Evolutionary conservation across 2,329 filamentous ascomycete species (phyloP).

Genomic region (Nigrospora sphaerica): DNA sequence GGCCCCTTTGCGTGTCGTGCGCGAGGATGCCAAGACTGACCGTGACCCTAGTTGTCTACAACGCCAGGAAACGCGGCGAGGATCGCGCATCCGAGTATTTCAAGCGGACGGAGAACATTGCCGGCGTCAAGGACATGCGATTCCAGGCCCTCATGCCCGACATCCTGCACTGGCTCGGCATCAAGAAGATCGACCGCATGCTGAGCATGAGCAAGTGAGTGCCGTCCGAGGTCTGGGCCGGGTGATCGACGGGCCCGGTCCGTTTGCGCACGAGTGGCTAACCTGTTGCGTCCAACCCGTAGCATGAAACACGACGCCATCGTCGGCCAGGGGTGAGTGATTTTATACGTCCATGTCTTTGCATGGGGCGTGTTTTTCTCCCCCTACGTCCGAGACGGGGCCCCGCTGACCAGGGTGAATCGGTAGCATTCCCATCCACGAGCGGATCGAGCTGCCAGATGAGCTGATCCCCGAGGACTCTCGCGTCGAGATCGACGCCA

Average conservation of each 20-base stretch:
- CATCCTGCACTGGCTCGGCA: conserved; percentile 95
- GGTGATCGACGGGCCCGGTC: no score
- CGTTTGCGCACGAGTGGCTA: background rate
- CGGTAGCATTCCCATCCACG: conserved; percentile 69
- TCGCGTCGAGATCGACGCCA: conserved; percentile 96
- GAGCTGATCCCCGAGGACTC: conserved; percentile 92
- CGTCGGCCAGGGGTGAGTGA: conserved; percentile 64
- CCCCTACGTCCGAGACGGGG: background rate
- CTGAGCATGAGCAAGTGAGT: conserved; percentile 92
- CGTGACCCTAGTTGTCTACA: conserved; percentile 53
- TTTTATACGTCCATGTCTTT: no score
- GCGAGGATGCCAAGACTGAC: background rate
- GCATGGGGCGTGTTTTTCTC: no score
- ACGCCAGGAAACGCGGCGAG: conserved; percentile 71
- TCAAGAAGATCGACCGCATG: conserved; percentile 98
- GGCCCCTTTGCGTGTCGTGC: no score
- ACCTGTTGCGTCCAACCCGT: conserved; percentile 10
- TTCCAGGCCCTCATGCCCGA: conserved; percentile 98
- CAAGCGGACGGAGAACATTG: conserved; percentile 95
- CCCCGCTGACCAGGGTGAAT: background rate
- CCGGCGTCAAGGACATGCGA: conserved; percentile 92
- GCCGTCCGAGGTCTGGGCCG: no score
- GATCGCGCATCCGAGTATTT: conserved; percentile 90
- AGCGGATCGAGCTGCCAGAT: conserved; percentile 86
- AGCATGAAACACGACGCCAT: conserved; percentile 91